phyloP scores from a whole-genome alignment of 805 yeast species.

The Priceomyces melissophilus region DNA sequence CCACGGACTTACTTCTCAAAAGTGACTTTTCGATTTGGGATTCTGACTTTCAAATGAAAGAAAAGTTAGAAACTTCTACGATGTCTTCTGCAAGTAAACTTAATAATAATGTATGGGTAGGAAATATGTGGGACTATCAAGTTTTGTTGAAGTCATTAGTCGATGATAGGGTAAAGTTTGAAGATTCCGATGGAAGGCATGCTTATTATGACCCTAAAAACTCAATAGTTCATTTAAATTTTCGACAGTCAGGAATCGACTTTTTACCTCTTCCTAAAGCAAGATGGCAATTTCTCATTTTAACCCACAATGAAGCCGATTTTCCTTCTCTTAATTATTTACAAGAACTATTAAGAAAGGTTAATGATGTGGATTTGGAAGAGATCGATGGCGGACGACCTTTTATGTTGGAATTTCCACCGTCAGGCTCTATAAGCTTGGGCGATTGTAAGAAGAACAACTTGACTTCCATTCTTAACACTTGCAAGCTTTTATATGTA shows the following conservation, averaged over 20 bases:
- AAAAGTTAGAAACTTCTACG: slow-evolving; percentile 75
- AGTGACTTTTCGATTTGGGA: slow-evolving; percentile 46
- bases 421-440: slow-evolving; percentile 78
- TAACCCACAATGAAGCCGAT: slow-evolving; percentile 57
- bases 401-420: slow-evolving; percentile 61
- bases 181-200: slow-evolving; percentile 16
- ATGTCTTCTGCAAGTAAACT: slow-evolving; percentile 79
- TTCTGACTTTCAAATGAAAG: slow-evolving; percentile 63
- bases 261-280: slow-evolving; percentile 45
- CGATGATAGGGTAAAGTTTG: background rate
- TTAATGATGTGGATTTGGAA: slow-evolving; percentile 22
- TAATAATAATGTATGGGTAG: slow-evolving; percentile 63
- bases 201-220: slow-evolving; percentile 49
- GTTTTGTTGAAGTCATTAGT: slow-evolving; percentile 20
- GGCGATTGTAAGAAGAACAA: slow-evolving; percentile 66
- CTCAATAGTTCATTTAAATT: slow-evolving; percentile 45
- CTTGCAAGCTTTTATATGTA: slow-evolving; percentile 62
- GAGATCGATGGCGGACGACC: slow-evolving; percentile 14
- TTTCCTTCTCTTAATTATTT: slow-evolving; percentile 49
- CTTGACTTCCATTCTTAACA: slow-evolving; percentile 59
- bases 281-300: slow-evolving; percentile 52
- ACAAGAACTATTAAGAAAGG: slow-evolving; percentile 30
- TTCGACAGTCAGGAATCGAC: slow-evolving; percentile 11
- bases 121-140: slow-evolving; percentile 74
- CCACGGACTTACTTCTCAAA: slow-evolving; percentile 6